Evolutionary conservation across 1,139 yeast species (phyloP).

Genomic region (Geotrichum europaeum): DNA sequence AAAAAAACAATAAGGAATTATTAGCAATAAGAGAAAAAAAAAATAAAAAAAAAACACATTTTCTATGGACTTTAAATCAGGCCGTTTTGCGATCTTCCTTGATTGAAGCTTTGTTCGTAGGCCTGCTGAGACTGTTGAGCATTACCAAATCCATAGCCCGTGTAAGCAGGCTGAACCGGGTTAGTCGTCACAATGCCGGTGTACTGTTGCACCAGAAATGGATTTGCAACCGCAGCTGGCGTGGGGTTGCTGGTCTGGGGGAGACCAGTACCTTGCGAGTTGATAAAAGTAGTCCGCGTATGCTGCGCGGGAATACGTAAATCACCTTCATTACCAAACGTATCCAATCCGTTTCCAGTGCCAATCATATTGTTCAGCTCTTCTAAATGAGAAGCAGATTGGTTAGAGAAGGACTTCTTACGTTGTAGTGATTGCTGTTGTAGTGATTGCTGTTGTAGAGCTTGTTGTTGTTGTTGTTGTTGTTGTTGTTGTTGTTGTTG

Average conservation of each 20-base stretch:
- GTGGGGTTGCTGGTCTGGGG: conserved; percentile 29
- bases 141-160: conserved; percentile 94
- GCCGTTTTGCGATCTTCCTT: not conserved
- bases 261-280: conserved; percentile 42
- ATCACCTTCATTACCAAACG: conserved; percentile 92
- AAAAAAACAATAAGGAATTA: not conserved
- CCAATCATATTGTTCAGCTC: conserved; percentile 75
- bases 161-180: conserved; percentile 57
- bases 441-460: not conserved
- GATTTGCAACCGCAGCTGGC: conserved; percentile 30
- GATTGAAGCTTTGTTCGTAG: not conserved
- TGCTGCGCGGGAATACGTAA: conserved; percentile 89
- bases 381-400: conserved; percentile 43
- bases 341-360: conserved; percentile 87
- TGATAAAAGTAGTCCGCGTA: conserved; percentile 74
- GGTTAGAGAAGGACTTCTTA: not conserved
- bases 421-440: not conserved
- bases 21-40: not conserved
- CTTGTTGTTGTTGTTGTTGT: conserved; percentile 31
- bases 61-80: not conserved
- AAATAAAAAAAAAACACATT: not conserved
- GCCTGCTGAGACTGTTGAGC: conserved; percentile 26
- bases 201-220: conserved; percentile 68
- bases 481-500: conserved; percentile 25
- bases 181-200: conserved; percentile 65